Base-by-base conservation (phyloP, 108 stramenopile species). In the Nitzschia sp. region DNA sequence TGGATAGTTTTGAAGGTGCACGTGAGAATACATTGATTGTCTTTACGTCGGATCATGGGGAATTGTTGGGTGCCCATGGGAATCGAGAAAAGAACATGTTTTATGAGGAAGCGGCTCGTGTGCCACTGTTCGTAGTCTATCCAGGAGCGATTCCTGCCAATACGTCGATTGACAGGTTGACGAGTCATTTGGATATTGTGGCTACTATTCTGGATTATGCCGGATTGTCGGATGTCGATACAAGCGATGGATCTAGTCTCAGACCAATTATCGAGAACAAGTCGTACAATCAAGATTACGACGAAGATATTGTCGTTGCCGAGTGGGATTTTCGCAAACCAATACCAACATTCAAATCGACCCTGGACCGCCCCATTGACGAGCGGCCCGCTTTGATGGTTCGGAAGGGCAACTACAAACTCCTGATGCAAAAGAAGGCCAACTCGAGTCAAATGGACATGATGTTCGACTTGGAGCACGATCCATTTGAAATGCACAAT, bases 401-500 rank as follows among this genome's bases (percentile, higher is more conserved):
- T 48, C 66, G 74, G 0, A 53, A 75, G 18, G 74, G 66, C 26
- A 18, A 68, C 29, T 68, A 27, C 21, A 75, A 75, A 45, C 59
- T 75, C 4, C 28, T 75, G 27, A 48, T 75, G 15, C 48, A 33
- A 5, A 68, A 68, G 54, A 11, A 54, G 21, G 58, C 74, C 0
- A 4, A 26, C 15, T 38, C 49, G 26, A 42, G 24, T 15, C 46
- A 51, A 28, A 8, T 56, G 5, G 74, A 75, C 27, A 68, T 68
- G 74, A 62, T 75, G 51, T 68, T 54, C 23, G 33, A 75, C 68
- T 53, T 75, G n/a, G 28, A 46, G 9, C 21, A 38, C 2, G 74
- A 75, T 60, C 74, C 74, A 15, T 75, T 35, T 53, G 74, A 75
- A 32, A 23, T 68, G 67, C 55, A 75, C 58, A 75, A 75, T 68